These are phyloP conservation scores for Aquilaria yunnanensis DNA, from an alignment of 345 rosid genomes.

Conservation along the genomic window DNA sequence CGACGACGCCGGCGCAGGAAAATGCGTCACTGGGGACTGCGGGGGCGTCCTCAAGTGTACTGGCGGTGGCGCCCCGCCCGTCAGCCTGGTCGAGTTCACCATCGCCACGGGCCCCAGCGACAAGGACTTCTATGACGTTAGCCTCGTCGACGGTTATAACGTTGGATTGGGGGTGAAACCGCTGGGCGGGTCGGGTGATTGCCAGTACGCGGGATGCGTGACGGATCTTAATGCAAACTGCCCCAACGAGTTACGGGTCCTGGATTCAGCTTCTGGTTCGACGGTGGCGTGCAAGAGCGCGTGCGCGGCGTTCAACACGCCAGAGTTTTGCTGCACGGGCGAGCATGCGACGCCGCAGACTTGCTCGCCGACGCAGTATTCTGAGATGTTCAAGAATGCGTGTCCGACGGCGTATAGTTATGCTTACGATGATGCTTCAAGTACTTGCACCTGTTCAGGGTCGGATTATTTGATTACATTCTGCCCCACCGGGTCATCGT, in stretches of 20 bases:
- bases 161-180: constrained; percentile 68
- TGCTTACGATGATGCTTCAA: constrained; percentile 84
- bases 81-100: constrained; percentile 66
- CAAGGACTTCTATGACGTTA: constrained; percentile 88
- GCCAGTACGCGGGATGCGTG: constrained; percentile 73
- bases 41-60: constrained; percentile 56
- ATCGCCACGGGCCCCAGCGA: constrained; percentile 28
- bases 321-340: constrained; percentile 81
- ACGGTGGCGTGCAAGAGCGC: constrained; percentile 86
- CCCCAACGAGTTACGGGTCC: constrained; percentile 53
- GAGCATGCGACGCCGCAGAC: constrained; percentile 66
- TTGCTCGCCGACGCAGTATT: constrained; percentile 71
- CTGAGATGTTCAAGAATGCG: constrained; percentile 71
- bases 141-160: constrained; percentile 92
- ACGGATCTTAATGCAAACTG: constrained; percentile 63
- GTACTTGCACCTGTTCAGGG: constrained; percentile 77
- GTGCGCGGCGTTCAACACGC: constrained; percentile 63
- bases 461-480: constrained; percentile 73
- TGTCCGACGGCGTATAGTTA: constrained; percentile 92
- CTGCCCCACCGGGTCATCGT: constrained; percentile 36
- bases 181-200: constrained; percentile 56
- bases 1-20: constrained; percentile 59
- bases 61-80: constrained; percentile 80
- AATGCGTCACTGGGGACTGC: constrained; percentile 81
- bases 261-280: constrained; percentile 38